Percentiles rank a stretch among this genome's conserved stretches.
Evolutionary conservation across 352 stramenopile species (phyloP).

Genomic region (Globisporangium camurandrum): DNA sequence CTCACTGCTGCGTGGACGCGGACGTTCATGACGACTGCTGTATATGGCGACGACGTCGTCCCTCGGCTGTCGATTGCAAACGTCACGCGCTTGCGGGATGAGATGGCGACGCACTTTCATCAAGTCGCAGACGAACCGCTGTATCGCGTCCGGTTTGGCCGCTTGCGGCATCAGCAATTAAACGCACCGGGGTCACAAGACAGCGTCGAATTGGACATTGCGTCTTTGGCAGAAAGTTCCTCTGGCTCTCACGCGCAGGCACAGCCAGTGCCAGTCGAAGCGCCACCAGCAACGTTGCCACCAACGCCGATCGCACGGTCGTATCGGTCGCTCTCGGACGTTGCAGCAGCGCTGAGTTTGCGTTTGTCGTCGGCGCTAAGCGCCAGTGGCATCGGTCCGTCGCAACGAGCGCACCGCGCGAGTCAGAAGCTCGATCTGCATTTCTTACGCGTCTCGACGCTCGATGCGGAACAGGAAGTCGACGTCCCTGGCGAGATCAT

Average conservation of each 20-base stretch:
- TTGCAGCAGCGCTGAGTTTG: not conserved
- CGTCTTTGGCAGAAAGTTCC: not conserved
- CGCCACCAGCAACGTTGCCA: not conserved
- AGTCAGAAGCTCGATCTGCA: slow-evolving; percentile 19
- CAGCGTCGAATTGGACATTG: slow-evolving; percentile 4
- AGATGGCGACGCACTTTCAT: slow-evolving; percentile 63
- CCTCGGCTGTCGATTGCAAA: slow-evolving; percentile 62
- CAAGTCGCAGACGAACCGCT: slow-evolving; percentile 53
- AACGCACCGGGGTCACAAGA: slow-evolving; percentile 7
- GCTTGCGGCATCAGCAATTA: slow-evolving; percentile 31
- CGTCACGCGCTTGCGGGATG: slow-evolving; percentile 52
- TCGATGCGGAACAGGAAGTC: slow-evolving; percentile 47
- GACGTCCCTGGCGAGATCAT: slow-evolving; percentile 66
- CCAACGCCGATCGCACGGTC: not conserved
- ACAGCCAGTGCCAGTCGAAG: slow-evolving; percentile 6
- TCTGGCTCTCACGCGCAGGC: not conserved
- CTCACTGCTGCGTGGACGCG: slow-evolving; percentile 50
- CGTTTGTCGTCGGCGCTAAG: not conserved
- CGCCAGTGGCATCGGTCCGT: not conserved
- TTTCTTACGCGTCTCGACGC: slow-evolving; percentile 24
- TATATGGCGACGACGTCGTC: slow-evolving; percentile 71
- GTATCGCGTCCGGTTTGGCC: slow-evolving; percentile 47
- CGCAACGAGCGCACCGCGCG: not conserved
- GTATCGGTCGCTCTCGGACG: not conserved
- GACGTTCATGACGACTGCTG: slow-evolving; percentile 52